Base-by-base conservation (phyloP, 192 early-diverging fungal genomes). In the Podochytrium sp. region DNA sequence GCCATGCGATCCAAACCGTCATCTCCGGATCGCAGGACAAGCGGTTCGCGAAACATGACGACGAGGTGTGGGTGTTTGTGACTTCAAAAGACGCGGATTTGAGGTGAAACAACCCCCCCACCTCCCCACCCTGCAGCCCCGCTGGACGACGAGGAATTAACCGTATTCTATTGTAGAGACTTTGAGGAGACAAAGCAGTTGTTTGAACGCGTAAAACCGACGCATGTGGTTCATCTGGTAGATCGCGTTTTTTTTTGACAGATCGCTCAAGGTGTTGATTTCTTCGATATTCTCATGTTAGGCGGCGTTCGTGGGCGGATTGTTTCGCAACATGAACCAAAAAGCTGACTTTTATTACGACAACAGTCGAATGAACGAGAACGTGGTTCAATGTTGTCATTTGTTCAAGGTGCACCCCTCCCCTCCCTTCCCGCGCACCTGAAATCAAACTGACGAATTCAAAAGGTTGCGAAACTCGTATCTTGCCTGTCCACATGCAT, bases 401-500 rank as follows among this genome's bases (percentile, higher is more conserved):
- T 79, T 82, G 72, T 81, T 76, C 78, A 84, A 86, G 25, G 90
- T 90, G 76, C 14, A 23, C 29, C 7, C 7, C 10, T 23, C 10
- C n/a, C n/a, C n/a, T 47, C 43, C n/a, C n/a, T 47, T 20, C n/a
- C n/a, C 10, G 10, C n/a, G 20, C 43, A 47, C 10, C n/a, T 47
- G 20, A 14, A 10, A 47, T 47, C 12, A 10, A 27, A 10, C 10
- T 57, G 16, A 7, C 10, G 10, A 10, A 16, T 29, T 29, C 3
- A 58, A 7, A 59, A 89, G 90, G 90, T 93, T 64, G 73, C 91
- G 79, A 94, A 94, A 80, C 91, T 94, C 56, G 90, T 94, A 23
- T 94, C 92, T 0, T 94, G 92, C 76, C 86, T 94, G 49, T 93
- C 92, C 0, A 94, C 92, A 25, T 94, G 92, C 79, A 87, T 94